phyloP scores from a whole-genome alignment of 805 yeast genomes.

The Huiozyma sinensis region DNA sequence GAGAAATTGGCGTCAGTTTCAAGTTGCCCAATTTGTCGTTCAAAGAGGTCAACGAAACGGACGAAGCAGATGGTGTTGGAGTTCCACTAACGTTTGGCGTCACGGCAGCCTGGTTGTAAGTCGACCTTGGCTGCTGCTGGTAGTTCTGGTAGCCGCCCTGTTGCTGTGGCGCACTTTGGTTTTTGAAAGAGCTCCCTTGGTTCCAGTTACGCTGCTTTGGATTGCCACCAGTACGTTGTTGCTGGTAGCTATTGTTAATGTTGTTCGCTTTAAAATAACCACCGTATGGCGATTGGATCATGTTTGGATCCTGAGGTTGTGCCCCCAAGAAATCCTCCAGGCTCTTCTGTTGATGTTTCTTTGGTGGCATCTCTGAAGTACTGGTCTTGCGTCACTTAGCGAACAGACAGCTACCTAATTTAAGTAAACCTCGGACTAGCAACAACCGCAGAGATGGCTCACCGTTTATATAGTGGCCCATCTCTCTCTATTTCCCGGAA shows the following conservation, averaged over 20 bases:
- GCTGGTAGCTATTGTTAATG: slow-evolving; percentile 10
- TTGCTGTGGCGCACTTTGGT: slow-evolving; percentile 9
- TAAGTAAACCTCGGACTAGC: too few species aligned
- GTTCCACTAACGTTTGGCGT: slow-evolving; percentile 27
- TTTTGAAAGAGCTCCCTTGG: slow-evolving; percentile 10
- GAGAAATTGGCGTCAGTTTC: slow-evolving; percentile 55
- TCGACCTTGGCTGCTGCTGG: slow-evolving; percentile 8
- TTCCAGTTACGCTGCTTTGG: slow-evolving; percentile 8
- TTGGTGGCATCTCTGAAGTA: slow-evolving; percentile 15
- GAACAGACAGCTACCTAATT: too few species aligned
- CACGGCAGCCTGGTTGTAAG: slow-evolving; percentile 28
- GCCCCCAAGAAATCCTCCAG: slow-evolving; percentile 22
- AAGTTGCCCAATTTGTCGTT: slow-evolving; percentile 60
- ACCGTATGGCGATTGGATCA: slow-evolving; percentile 26
- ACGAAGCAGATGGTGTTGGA: slow-evolving; percentile 42
- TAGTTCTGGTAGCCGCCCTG: slow-evolving; percentile 7
- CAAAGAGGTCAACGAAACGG: slow-evolving; percentile 64
- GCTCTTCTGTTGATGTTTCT: slow-evolving; percentile 18
- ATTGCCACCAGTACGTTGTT: slow-evolving; percentile 14
- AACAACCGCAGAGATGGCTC: too few species aligned
- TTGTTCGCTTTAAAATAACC: slow-evolving; percentile 22
- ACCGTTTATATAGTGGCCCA: too few species aligned
- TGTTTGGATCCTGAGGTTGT: slow-evolving; percentile 22
- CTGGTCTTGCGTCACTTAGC: too few species aligned
- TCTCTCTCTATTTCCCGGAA: too few species aligned